Evolutionary conservation across 352 stramenopile species (phyloP), one percentile per base, ranked within the genome.

Genomic region (Phytopythium aichiense): DNA sequence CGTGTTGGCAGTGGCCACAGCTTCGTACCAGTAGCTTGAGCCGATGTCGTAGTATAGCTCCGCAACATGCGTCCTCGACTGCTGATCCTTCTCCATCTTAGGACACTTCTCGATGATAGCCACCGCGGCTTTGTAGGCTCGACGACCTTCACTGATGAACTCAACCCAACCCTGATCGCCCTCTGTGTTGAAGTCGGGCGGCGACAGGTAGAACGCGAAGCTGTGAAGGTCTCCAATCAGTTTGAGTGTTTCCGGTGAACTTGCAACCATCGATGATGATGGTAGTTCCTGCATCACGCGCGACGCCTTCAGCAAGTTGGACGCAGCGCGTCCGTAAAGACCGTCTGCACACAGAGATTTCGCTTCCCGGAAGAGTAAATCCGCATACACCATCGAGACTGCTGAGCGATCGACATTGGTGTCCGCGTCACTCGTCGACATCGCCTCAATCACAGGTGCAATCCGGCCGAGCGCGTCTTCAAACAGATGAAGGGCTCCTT

Each of bases 191-290:
- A 94, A 94, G n/a, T 89, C 66, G 13, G 70, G 58, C 6, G 84
- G 83, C 8, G 84, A 81, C 59, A 95, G 70, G 63, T 91, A 91
- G 60, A 92, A 95, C 23, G 84, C 81, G 63, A 94, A 93, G 53
- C 76, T 81, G 60, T 94, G 80, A 33, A 95, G 74, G 52, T 95
- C 87, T 23, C 84, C 87, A 2, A 94, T 72, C 37, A 95, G 55
- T 67, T 94, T 94, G 46, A 79, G 71, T 4, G 59, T 69, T 56
- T 87, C 75, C 7, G 66, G 69, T 16, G 75, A 82, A 8, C 51
- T 59, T 23, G 63, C 69, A 0, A 77, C 46, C 9, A 58, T 33
- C 7, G 71, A 73, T 2, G 66, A 63, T 1, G 67, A 73, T 23
- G 67, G 69, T 13, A 84, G 42, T 11, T 56, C 30, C 30, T 73